Evolutionary conservation across 2,329 filamentous ascomycete species (phyloP).

Genomic region (Myriosclerotinia scirpicola): DNA sequence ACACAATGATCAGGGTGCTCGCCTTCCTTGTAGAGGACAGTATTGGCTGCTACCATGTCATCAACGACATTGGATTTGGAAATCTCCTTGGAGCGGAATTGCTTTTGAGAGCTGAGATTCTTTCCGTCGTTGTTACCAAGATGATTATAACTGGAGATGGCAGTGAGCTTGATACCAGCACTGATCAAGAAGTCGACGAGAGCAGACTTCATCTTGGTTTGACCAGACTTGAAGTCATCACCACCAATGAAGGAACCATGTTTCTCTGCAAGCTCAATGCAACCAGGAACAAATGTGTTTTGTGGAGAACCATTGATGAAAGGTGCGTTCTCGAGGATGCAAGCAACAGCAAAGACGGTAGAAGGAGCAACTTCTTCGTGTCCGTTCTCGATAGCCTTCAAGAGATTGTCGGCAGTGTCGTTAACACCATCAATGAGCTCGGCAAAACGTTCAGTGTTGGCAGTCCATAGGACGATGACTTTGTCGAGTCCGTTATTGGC

Average conservation of each 20-base stretch:
- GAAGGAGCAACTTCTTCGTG: conserved; percentile 93
- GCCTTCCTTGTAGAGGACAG: conserved; percentile 81
- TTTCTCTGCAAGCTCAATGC: conserved; percentile 82
- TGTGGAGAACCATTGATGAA: conserved; percentile 99
- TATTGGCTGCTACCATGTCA: conserved; percentile 98
- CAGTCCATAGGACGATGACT: conserved; percentile 97
- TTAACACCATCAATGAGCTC: conserved; percentile 87
- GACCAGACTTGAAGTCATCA: conserved; percentile 99
- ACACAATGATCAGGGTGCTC: conserved; percentile 98
- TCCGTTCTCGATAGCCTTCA: conserved; percentile 81
- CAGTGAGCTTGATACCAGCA: conserved; percentile 97
- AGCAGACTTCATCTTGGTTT: conserved; percentile 99
- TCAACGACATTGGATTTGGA: conserved; percentile 99
- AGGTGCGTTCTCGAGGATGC: conserved; percentile 81
- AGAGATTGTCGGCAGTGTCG: conserved; percentile 91
- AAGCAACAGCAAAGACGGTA: conserved; percentile 92
- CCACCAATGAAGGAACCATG: conserved; percentile 90
- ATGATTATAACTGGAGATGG: conserved; percentile 98
- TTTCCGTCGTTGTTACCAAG: conserved; percentile 99
- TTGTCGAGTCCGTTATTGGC: conserved; percentile 80
- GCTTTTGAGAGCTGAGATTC: conserved; percentile 95
- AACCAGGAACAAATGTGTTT: conserved; percentile 97
- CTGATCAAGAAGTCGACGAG: conserved; percentile 98
- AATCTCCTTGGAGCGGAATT: conserved; percentile 99
- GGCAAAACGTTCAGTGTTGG: conserved; percentile 96